Evolutionary conservation across 805 yeast species (phyloP), one percentile per base, ranked within the genome.

Genomic region (Yarrowia yakushimensis): DNA sequence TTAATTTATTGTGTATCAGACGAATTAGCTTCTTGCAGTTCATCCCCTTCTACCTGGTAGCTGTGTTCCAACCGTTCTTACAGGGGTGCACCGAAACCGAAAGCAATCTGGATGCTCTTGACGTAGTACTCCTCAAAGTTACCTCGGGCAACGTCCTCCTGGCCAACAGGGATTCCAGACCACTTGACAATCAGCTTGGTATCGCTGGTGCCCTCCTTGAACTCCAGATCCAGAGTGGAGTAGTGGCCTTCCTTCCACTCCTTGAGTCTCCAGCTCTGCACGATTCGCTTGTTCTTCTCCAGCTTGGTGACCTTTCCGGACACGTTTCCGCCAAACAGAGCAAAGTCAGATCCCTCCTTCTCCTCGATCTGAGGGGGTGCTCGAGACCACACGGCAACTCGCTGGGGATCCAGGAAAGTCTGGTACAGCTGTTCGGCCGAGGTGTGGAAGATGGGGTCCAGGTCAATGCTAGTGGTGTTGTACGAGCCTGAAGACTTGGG

Each of bases 71-170:
- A 20, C n/a, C 2, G 34, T 43, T 34, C 23, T 64, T 77, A 90
- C 68, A 90, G 78, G 13, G 90, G 96, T n/a, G 94, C 89, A 17
- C 98, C 98, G 73, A 89, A 92, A 0, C 99, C 99, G 74, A 94
- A 94, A 0, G 97, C 87, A 43, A 90, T 72, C 77, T 91, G 94
- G 71, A 94, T 93, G 7, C 96, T 83, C 75, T 87, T 86, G 59
- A 94, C 85, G 72, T 94, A 94, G 75, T 91, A 89, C 65, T 89
- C 90, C 69, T 90, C 90, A 71, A 94, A 93, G 74, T 93, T 94
- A 41, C 79, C 82, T 70, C 85, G 83, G 39, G 89, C 97, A 22
- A 69, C 87, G 76, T 69, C 96, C 94, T 94, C 98, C 72, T 94
- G 96, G 13, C 98, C 99, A 39, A 93, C 80, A 17, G 99, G 99